Base-by-base conservation (phyloP, 139 green algal genomes). In the Chlorella sp. region DNA sequence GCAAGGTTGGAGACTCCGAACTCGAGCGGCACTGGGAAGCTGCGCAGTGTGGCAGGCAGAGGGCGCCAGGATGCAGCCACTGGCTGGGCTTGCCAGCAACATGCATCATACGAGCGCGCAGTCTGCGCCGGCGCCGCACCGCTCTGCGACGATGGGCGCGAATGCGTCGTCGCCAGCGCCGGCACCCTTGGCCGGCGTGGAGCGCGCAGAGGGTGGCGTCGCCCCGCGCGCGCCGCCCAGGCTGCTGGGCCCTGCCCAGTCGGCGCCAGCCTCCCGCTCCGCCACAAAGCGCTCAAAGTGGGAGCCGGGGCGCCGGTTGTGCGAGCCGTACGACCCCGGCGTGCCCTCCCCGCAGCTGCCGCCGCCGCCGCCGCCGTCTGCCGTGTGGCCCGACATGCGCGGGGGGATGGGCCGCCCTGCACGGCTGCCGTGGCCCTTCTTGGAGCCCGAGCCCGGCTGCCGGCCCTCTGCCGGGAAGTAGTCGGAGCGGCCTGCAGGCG, bases 401-500 rank as follows among this genome's bases (percentile, higher is more conserved):
- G 12, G 12, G 0, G 74, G 65, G 51, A 77, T 82, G 51, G 77
- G 41, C n/a, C 56, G 63, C 27, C 66, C 55, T 31, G 56, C 64
- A 55, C 27, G 66, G 17, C 55, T 33, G 25, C 14, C 43, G 8
- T 65, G 53, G n/a, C n/a, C n/a, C 72, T 90, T 84, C 59, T 74
- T 82, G 60, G 65, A 85, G 77, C 67, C 78, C 69, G 65, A 83
- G 36, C 76, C 72, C 8, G 79, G 45, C 43, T 73, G 42, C 33
- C 67, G 74, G 8, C 74, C 79, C 63, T 82, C 80, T 29, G 80
- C 75, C 1, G 80, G 75, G 58, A 82, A 80, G 46, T 79, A 86
- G 63, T 83, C 76, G 17, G 83, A 81, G 55, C 80, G 65, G 15
- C 81, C n/a, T n/a, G n/a, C n/a, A n/a, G n/a, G n/a, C n/a, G n/a